A percentile compares a stretch with the other conserved stretches of the same genome.
These are phyloP conservation scores for Pascua guehoae DNA, from an alignment of 1,284 basidiomycete species.

Conservation along the genomic window DNA sequence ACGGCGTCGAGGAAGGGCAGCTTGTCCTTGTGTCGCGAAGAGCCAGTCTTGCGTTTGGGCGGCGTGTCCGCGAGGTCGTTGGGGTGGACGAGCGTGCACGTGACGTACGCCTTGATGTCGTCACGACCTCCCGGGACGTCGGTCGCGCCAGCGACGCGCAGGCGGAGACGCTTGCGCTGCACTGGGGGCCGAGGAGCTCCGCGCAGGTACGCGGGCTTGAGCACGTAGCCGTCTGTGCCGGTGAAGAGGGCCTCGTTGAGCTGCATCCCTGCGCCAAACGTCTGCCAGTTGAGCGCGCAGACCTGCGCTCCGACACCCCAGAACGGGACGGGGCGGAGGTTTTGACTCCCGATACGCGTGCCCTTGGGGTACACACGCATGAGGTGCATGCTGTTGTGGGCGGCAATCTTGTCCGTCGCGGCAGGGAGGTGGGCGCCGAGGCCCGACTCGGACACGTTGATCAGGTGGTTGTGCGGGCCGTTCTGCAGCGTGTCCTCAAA, in stretches of 20 bases:
- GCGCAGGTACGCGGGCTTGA: constrained; percentile 64
- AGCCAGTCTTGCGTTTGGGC: constrained; percentile 20
- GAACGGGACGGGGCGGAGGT: constrained; percentile 83
- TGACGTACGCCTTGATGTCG: constrained; percentile 16
- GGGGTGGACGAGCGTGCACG: constrained; percentile 17
- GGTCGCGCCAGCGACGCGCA: constrained; percentile 14
- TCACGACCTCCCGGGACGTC: constrained; percentile 6
- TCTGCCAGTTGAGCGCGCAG: constrained; percentile 97
- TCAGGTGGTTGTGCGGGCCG: constrained; percentile 15
- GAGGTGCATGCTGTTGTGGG: constrained; percentile 81
- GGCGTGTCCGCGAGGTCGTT: constrained; percentile 11
- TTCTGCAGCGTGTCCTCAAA: constrained; percentile 11
- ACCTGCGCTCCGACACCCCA: constrained; percentile 90
- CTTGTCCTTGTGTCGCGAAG: background rate
- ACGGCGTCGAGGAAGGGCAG: constrained; percentile 4
- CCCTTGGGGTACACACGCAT: constrained; percentile 89
- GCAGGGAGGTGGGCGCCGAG: constrained; percentile 10
- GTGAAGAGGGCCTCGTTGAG: constrained; percentile 92
- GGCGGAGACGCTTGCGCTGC: constrained; percentile 4
- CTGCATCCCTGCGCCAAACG: constrained; percentile 62
- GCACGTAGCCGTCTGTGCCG: constrained; percentile 78
- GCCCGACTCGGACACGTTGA: constrained; percentile 18
- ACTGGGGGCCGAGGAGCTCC: background rate
- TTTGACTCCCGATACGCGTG: constrained; percentile 72
- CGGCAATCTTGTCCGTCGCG: constrained; percentile 47